phyloP scores from a whole-genome alignment of 2,329 filamentous ascomycete species.

The Xylariaceae sp. region DNA sequence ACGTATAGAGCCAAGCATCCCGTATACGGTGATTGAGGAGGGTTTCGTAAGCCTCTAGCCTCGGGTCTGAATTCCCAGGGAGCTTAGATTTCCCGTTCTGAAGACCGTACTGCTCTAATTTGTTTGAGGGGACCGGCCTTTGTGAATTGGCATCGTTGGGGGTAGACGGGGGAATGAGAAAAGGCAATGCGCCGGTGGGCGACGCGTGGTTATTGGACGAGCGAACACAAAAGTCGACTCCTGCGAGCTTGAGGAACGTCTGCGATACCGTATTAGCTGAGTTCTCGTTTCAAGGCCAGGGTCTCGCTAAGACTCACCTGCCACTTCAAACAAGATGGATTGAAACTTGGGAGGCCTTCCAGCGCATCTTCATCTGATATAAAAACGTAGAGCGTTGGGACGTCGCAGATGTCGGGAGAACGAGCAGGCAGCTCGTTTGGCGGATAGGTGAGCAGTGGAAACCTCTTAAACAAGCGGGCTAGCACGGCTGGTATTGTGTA shows the following conservation, averaged over 20 bases:
- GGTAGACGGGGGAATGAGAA: conserved; percentile 60
- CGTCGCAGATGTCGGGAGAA: conserved; percentile 40
- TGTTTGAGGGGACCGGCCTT: conserved; percentile 55
- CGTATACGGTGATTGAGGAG: conserved; percentile 74
- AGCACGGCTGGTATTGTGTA: conserved; percentile 68
- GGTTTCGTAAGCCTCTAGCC: conserved; percentile 71
- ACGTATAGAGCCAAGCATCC: conserved; percentile 79
- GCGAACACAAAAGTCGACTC: conserved; percentile 61
- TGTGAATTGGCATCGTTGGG: conserved; percentile 34
- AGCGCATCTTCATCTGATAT: conserved; percentile 59
- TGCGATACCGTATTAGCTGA: conserved; percentile 34
- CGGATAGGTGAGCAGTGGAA: conserved; percentile 73
- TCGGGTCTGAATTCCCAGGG: conserved; percentile 49
- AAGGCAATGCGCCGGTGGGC: conserved; percentile 81
- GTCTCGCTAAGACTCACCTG: conserved; percentile 58
- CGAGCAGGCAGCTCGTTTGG: conserved; percentile 63
- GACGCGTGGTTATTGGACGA: conserved; percentile 91
- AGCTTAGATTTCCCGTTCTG: conserved; percentile 43
- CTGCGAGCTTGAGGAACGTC: conserved; percentile 78
- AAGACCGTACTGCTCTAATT: conserved; percentile 65
- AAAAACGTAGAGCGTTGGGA: conserved; percentile 72
- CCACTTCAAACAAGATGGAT: conserved; percentile 92
- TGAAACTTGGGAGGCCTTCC: conserved; percentile 69
- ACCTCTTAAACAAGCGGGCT: conserved; percentile 76
- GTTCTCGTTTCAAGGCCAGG: not conserved